Evolutionary conservation across 78 protist species (phyloP), one percentile per base, ranked within the genome.

Genomic region (Dictyostelium citrinum): DNA sequence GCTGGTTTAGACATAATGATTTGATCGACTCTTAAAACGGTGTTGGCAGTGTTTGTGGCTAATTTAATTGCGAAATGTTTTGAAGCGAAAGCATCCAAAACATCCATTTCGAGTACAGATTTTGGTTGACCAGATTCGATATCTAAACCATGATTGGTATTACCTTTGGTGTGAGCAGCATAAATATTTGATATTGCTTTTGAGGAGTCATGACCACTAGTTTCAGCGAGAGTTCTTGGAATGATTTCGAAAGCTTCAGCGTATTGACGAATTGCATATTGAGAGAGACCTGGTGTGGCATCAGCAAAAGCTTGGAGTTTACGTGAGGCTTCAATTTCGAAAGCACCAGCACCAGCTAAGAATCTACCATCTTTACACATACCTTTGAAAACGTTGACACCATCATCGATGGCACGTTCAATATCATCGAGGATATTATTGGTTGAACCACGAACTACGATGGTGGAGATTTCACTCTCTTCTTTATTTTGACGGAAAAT

Each of bases 261-360:
- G 83, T 76, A 99, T 76, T 84, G 76, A 75, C 97, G 55, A 95
- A 99, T 98, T 16, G 99, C 96, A 77, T 99, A 98, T 97, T 99
- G 99, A 24, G 97, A 98, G 5, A 98, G 91, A 20, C 99, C 99
- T 35, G 97, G 97, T 0, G 91, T 74, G 1, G 84, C 55, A 29
- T 96, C 97, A 2, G 96, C 97, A 70, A 37, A 92, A 24, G 51
- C 90, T 67, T 82, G 72, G 24, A 97, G 37, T 46, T 29, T 67
- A 4, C 90, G 45, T 14, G 99, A 96, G 5, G 97, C 91, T 93
- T 90, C 99, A 31, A 98, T 90, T 79, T 99, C 99, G 22, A 83
- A 39, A 20, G 99, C 99, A 70, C 99, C 99, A 37, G 98, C 99
- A 64, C 99, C 99, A 24, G 99, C 96, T 11, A 99, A 81, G 64